Base-by-base conservation (phyloP, 1,139 yeast species). In the Debaryomycetaceae sp. region DNA sequence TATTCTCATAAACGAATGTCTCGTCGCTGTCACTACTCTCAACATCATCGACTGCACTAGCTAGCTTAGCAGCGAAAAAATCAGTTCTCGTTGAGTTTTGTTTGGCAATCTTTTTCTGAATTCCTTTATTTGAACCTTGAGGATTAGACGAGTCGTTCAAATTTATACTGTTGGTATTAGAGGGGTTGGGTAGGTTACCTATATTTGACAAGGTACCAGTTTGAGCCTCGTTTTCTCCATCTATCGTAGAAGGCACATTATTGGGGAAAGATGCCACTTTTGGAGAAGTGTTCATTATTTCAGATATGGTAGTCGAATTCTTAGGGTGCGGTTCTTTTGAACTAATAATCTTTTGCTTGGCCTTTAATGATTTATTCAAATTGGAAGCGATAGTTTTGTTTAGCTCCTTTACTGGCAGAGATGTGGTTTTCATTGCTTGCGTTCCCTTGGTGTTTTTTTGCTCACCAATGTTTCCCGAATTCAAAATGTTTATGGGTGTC, bases 1-100 rank as follows among this genome's bases (percentile, higher is more conserved):
- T 67, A 45, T 80, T 79, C 56, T 90, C 97, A 61, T 91, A 91
- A 9, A 91, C 97, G 72, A 91, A 91, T 1, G 96, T 88, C 62
- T 93, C 98, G 55, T 90, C 96, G 37, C 91, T 83, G 60, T 89
- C 97, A 37, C 91, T 84, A 39, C 86, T 80, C 48, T 87, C 90
- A 24, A 81, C 89, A 55, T 89, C 97, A 54, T 88, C 96, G 6
- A 91, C 96, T 0, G 98, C 98, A 51, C 90, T 84, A 6, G 97
- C 97, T 50, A 91, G 71, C 55, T 86, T 86, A 0, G 98, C 97
- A 9, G 98, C 98, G 66, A 91, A 91, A 47, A 88, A 83, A 58
- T 91, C 98, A 0, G 97, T 93, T 59, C 90, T 80, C 5, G 96
- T 72, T 37, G 67, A 77, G 52, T 52, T 63, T 43, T 65, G 68